Evolutionary conservation across 2,329 filamentous ascomycete species (phyloP), one percentile per base, ranked within the genome.

Genomic region (Talaromyces verruculosus): DNA sequence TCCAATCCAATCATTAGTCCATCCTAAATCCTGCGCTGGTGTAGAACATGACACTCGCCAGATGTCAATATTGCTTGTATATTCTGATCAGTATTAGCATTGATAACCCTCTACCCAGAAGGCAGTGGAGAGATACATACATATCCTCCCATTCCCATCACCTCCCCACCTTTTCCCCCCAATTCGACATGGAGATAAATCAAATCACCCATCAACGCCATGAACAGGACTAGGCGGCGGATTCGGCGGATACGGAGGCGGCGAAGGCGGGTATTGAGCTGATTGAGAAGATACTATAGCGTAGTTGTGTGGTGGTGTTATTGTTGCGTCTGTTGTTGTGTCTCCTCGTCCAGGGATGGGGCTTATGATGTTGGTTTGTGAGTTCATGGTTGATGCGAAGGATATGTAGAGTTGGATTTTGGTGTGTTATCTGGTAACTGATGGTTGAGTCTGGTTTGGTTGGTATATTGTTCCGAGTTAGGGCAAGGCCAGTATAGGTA

Each of bases 211-310:
- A 61, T 53, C n/a, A 59, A 49, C 49, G 25, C 57, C 55, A 25
- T 49, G 51, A 5, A 73, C 77, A 51, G 78, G 78, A 65, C 78
- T 79, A 51, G 77, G 77, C 45, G 78, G 78, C 25, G 78, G 78
- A 65, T 79, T 78, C 19, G 77, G 75, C 58, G 78, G 78, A 25
- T 73, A 76, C 47, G 77, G 78, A 17, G 73, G 68, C 7, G 74
- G 74, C 37, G 74, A 75, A 39, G 73, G 71, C 30, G 74, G 73
- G 15, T 67, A 65, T 19, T 67, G 53, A 33, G 69, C 60, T 22
- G 67, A 70, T 35, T 61, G 65, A 35, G 39, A 49, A 8, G 39
- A 45, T 62, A 19, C 19, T 5, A n/a, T 15, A 2, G 33, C 37
- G 37, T 28, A 60, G 15, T 57, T 45, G 47, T 4, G 35, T 30